phyloP scores from a whole-genome alignment of 805 yeast genomes.

The Wickerhamiella kurtzmanii region DNA sequence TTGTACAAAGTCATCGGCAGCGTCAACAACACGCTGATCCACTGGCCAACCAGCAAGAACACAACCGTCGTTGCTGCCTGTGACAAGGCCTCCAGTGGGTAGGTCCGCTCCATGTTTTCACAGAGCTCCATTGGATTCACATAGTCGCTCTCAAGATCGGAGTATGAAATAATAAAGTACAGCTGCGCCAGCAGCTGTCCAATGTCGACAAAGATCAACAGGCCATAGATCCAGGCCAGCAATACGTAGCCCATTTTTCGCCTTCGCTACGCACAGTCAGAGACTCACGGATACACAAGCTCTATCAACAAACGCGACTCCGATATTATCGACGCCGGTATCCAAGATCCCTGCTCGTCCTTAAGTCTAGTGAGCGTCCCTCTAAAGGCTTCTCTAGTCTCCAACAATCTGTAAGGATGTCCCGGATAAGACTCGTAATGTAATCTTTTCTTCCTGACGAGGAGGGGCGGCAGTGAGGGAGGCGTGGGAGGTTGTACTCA shows the following conservation, averaged over 20 bases:
- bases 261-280: too few species aligned
- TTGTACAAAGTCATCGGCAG: constrained; percentile 77
- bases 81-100: constrained; percentile 65
- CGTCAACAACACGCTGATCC: constrained; percentile 78
- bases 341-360: background rate
- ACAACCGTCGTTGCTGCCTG: constrained; percentile 53
- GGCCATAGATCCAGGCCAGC: constrained; percentile 16
- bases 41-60: constrained; percentile 76
- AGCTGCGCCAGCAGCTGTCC: constrained; percentile 19
- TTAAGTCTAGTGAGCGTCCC: background rate
- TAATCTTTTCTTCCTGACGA: background rate
- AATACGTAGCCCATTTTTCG: background rate
- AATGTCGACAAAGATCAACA: constrained; percentile 15
- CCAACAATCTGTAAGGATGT: background rate
- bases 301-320: background rate
- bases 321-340: background rate
- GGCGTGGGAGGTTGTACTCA: too few species aligned
- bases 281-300: background rate
- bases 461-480: too few species aligned
- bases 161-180: constrained; percentile 16
- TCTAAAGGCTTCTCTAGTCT: background rate
- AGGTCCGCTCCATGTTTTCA: constrained; percentile 60
- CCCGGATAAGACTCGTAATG: background rate
- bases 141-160: constrained; percentile 57
- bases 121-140: constrained; percentile 95